phyloP scores from a whole-genome alignment of 1,139 yeast species.

The Protomyces lactucae-debilis region DNA sequence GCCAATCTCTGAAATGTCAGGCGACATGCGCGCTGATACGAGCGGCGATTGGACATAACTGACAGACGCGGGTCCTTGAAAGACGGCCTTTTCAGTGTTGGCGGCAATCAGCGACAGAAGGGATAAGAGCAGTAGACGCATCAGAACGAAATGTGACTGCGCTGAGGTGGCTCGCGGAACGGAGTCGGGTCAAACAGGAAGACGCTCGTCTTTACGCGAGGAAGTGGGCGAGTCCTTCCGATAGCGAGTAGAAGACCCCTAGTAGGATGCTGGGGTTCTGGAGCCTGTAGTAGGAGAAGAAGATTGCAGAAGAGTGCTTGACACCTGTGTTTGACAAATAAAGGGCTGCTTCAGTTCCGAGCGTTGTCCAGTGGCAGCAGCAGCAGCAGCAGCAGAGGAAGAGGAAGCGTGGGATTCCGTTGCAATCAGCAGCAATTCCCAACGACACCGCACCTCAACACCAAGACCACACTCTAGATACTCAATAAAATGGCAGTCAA shows the following conservation, averaged over 20 bases:
- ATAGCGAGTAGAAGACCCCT: too few species aligned
- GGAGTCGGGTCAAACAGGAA: too few species aligned
- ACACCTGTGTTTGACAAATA: too few species aligned
- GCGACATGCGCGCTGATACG: not conserved
- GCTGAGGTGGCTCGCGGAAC: not conserved
- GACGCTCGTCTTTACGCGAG: too few species aligned
- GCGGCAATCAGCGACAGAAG: not conserved
- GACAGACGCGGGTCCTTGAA: conserved; percentile 1
- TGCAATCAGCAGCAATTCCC: not conserved
- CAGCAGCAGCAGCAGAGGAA: too few species aligned
- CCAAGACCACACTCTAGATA: too few species aligned
- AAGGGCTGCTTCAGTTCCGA: too few species aligned
- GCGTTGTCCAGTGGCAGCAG: too few species aligned
- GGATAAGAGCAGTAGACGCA: not conserved
- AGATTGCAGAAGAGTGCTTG: too few species aligned
- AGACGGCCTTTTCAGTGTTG: conserved; percentile 16
- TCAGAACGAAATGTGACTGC: not conserved
- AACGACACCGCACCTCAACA: not conserved
- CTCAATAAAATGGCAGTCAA: conserved; percentile 59
- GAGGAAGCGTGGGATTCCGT: not conserved
- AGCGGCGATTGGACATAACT: not conserved
- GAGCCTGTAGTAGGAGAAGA: too few species aligned
- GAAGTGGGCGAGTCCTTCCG: too few species aligned
- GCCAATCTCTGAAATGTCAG: conserved; percentile 1
- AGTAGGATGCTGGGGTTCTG: too few species aligned